phyloP scores from a whole-genome alignment of 305 asterid genomes.

The Fraxinus baroniana region DNA sequence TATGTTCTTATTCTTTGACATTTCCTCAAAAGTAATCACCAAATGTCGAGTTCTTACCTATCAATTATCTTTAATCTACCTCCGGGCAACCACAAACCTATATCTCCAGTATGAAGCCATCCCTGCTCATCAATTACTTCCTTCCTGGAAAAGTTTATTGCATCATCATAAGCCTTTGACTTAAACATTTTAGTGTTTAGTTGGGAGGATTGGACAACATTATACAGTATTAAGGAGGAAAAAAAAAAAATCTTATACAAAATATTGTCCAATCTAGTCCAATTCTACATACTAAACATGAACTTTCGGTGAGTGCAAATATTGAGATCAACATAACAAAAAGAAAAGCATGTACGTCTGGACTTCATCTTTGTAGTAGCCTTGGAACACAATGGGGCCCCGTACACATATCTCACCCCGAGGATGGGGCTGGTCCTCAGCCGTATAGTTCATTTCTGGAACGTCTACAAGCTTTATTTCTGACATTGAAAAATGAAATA shows the following conservation, averaged over 20 bases:
- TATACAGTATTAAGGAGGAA: not conserved
- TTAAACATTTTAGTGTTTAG: not conserved
- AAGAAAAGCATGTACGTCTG: conserved; percentile 46
- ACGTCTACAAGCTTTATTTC: conserved; percentile 76
- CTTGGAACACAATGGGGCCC: conserved; percentile 68
- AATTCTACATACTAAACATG: not conserved
- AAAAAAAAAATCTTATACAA: not conserved
- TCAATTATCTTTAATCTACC: conserved; percentile 80
- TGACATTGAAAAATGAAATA: conserved; percentile 24
- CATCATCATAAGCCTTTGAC: not conserved
- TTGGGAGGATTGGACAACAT: not conserved
- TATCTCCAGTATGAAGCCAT: conserved; percentile 86
- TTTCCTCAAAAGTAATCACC: not conserved
- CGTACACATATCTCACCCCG: conserved; percentile 80
- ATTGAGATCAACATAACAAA: not conserved
- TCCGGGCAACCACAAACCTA: conserved; percentile 64
- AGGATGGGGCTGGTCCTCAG: conserved; percentile 61
- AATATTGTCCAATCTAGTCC: not conserved
- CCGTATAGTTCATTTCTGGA: conserved; percentile 68
- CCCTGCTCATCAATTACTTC: conserved; percentile 67
- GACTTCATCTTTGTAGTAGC: conserved; percentile 66
- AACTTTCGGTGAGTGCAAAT: not conserved
- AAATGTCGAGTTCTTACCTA: conserved; percentile 35
- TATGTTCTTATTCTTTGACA: not conserved
- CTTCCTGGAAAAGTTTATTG: conserved; percentile 35